Evolutionary conservation across 768 basidiomycete genomes (phyloP), one percentile per base, ranked within the genome.

Genomic region (Chiua virens): DNA sequence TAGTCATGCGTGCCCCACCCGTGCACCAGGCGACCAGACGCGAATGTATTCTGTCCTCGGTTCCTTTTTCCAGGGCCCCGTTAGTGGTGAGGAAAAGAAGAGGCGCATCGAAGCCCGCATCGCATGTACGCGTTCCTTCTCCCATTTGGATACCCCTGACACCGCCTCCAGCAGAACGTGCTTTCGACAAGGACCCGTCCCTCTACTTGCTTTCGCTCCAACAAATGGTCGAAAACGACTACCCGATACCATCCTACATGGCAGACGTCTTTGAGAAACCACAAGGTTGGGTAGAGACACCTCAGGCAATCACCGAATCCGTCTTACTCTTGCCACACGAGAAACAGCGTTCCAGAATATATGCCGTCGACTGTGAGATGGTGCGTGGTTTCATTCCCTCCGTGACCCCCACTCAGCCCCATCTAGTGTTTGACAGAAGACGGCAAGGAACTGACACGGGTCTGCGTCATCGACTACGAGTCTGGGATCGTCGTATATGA

Each of bases 351-450:
- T 75, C 79, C 5, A 76, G 73, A 52, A 79, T 96, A 22, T 85
- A 89, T 49, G 91, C 92, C 0, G 80, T 99, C 42, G 96, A 99
- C 75, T 98, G 96, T 68, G 96, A 98, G 68, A 98, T 98, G 96
- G 95, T 92, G 53, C 47, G 81, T 13, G 30, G 62, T 10, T 9
- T 14, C 5, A 30, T 38, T 34, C 23, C 1, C 17, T 4, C 43
- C 11, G 1, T 6, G 10, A 4, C 0, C 15, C 35, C 34, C 8
- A 38, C 61, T 56, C 23, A 61, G 30, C 18, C 17, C 37, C 3
- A 21, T 8, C 8, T 22, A 97, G 94, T 96, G 94, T 64, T 58
- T 87, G 67, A 95, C 94, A 2, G 87, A 87, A 61, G 88, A 89
- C 48, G 95, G 94, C 9, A 93, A 90, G 58, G 92, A 92, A 65